Base-by-base conservation (phyloP, 2,329 filamentous ascomycete genomes). In the Metarhizium rileyi region DNA sequence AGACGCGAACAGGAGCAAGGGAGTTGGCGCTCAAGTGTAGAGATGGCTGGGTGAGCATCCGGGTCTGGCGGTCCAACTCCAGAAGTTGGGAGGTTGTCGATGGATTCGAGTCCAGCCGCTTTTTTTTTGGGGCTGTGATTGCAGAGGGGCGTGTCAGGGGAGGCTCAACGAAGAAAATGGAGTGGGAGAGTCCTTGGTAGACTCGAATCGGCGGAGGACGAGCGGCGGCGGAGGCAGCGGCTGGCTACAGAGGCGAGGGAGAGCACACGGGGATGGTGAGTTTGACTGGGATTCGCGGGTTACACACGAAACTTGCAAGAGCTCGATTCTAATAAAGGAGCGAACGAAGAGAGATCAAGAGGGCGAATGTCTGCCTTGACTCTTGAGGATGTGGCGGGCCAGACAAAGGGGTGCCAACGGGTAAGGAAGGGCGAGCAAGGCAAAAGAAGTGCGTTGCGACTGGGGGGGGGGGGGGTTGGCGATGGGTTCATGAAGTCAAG, bases 1-100 rank as follows among this genome's bases (percentile, higher is more conserved):
- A 41, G 49, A 47, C 46, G 54, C 25, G 50, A 56, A 57, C 62
- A 60, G 57, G 63, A 61, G 57, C 57, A 61, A 58, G 57, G 55
- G 52, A 57, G 57, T 65, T 57, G 61, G 57, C 51, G 52, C 57
- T 67, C 66, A 65, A 64, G 61, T 58, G 61, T 64, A 59, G 59
- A 61, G 64, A 72, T 70, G 71, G 72, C 69, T 72, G 70, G 70
- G 61, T 59, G 56, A 63, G 64, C 68, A 71, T 71, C 64, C 62
- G 27, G 30, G 8, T 33, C 30, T 28, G 30, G 63, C 58, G 62
- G 64, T 56, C 57, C 52, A 54, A 55, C 54, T 60, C 56, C 50
- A 55, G 57, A 53, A 58, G 55, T 56, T 50, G 56, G 57, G 54
- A 58, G 55, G 57, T 62, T 56, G 56, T 63, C 56, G 52, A 59